phyloP scores from a whole-genome alignment of 2,329 filamentous ascomycete species.

The Neofusicoccum kwambonambiense region DNA sequence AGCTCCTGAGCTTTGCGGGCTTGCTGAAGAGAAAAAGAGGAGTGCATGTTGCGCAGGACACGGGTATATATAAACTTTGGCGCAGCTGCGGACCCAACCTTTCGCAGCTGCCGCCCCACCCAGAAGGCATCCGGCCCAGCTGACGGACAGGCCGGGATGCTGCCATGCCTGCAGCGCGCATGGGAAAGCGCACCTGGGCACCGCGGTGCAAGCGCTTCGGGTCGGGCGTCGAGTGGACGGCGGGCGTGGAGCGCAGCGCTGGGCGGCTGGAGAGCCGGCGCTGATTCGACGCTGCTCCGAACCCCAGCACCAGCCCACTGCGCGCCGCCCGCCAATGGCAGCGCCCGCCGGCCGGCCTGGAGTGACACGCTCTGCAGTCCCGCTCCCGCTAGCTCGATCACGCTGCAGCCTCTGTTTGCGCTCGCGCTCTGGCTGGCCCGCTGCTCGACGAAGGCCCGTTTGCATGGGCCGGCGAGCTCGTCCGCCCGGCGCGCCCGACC shows the following conservation, averaged over 20 bases:
- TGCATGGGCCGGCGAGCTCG: neutral
- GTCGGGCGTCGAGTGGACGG: constrained; percentile 18
- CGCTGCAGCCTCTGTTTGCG: constrained; percentile 11
- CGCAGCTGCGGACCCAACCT: neutral
- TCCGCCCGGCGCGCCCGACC: constrained; percentile 11
- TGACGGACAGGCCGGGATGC: constrained; percentile 16
- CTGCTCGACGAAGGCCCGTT: neutral
- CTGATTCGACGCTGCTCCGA: neutral
- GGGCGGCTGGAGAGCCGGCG: constrained; percentile 7
- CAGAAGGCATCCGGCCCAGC: constrained; percentile 11
- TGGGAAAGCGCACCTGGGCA: neutral
- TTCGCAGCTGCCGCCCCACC: constrained; percentile 5
- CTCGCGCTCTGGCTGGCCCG: constrained; percentile 1
- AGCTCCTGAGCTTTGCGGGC: constrained; percentile 51
- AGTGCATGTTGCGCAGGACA: constrained; percentile 9
- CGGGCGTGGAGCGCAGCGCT: neutral
- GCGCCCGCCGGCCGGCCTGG: neutral
- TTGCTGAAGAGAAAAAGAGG: constrained; percentile 47
- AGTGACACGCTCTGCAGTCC: constrained; percentile 18
- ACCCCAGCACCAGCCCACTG: neutral
- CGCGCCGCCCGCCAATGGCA: constrained; percentile 4
- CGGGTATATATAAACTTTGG: constrained; percentile 11
- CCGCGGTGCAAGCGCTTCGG: constrained; percentile 15
- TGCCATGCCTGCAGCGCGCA: constrained; percentile 16
- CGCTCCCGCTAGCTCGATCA: constrained; percentile 15